phyloP scores from a whole-genome alignment of 2,329 filamentous ascomycete genomes.

The Cercospora beticola region DNA sequence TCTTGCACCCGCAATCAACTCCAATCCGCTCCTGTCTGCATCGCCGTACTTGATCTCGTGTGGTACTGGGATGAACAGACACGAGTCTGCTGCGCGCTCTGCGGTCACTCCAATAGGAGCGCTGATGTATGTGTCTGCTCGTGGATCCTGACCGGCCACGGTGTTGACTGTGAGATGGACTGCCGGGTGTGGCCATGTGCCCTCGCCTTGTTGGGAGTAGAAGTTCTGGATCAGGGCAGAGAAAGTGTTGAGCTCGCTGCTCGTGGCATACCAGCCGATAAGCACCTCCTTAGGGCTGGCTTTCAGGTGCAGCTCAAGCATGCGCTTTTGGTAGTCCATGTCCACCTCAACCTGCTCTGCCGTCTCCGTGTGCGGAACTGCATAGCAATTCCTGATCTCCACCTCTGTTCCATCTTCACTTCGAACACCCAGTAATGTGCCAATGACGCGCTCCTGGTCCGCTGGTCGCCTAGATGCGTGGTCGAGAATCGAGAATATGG shows the following conservation, averaged over 20 bases:
- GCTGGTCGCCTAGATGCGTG: conserved; percentile 90
- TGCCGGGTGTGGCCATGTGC: conserved; percentile 95
- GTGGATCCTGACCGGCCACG: conserved; percentile 81
- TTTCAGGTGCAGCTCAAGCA: conserved; percentile 92
- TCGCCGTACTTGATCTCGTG: conserved; percentile 91
- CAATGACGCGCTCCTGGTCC: conserved; percentile 93
- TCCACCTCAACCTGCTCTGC: conserved; percentile 99
- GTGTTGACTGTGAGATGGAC: conserved; percentile 95
- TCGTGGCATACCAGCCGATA: conserved; percentile 98
- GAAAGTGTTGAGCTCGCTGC: conserved; percentile 96
- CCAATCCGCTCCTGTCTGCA: conserved; percentile 71
- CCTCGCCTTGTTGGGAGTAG: conserved; percentile 94
- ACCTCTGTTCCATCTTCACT: conserved; percentile 97
- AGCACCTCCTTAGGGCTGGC: conserved; percentile 91
- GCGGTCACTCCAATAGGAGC: conserved; percentile 92
- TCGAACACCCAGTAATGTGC: conserved; percentile 86
- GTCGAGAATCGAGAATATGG: conserved; percentile 71
- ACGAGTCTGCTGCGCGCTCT: conserved; percentile 92
- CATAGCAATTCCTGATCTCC: conserved; percentile 94
- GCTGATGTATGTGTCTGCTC: conserved; percentile 91
- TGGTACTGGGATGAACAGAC: conserved; percentile 94
- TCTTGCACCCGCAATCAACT: conserved; percentile 79
- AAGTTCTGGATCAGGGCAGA: conserved; percentile 99
- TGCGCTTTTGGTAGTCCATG: conserved; percentile 99
- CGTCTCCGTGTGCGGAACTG: conserved; percentile 96